Evolutionary conservation across 83 land plant genomes (phyloP).

Genomic region (Picea abies): DNA sequence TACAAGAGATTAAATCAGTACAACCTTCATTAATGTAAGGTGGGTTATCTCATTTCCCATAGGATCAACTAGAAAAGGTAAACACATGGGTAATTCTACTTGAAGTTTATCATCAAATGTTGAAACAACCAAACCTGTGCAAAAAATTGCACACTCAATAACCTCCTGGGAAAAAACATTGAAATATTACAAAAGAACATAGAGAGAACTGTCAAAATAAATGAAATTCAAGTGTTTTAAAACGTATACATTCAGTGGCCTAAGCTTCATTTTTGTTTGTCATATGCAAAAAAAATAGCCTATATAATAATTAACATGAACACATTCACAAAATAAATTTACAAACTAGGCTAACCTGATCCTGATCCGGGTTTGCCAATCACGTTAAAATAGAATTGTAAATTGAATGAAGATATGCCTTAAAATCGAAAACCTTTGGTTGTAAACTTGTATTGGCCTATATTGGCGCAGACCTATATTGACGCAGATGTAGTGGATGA

Average conservation of each 20-base stretch:
- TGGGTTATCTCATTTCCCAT: constrained; percentile 98
- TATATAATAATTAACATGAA: not conserved
- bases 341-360: constrained; percentile 66
- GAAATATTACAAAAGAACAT: not conserved
- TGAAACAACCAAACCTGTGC: constrained; percentile 70
- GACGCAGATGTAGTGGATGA: no score
- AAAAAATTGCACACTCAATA: no score
- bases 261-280: not conserved
- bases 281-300: not conserved
- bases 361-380: constrained; percentile 97
- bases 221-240: not conserved
- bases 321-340: not conserved
- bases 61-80: constrained; percentile 89
- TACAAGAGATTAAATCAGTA: not conserved
- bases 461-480: no score
- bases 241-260: not conserved
- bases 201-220: not conserved
- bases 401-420: constrained; percentile 82
- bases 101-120: constrained; percentile 92
- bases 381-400: constrained; percentile 88
- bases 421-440: constrained; percentile 62
- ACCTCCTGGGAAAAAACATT: constrained; percentile 85
- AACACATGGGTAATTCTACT: constrained; percentile 70
- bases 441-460: constrained; percentile 29
- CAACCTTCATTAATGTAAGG: constrained; percentile 95